phyloP scores from a whole-genome alignment of 169 alveolate species.

The Plasmodium vinckei region DNA sequence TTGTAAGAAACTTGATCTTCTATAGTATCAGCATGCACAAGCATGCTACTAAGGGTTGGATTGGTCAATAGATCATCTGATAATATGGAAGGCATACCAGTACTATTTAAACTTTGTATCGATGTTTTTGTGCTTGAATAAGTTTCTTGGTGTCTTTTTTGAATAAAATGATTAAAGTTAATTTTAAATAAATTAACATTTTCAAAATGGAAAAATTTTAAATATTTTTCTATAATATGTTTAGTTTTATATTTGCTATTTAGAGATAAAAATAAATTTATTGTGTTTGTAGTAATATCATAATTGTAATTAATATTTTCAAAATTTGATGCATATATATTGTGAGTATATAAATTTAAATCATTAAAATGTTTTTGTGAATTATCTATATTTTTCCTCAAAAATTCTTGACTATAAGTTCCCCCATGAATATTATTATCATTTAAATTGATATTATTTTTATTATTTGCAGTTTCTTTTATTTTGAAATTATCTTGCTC shows the following conservation, averaged over 20 bases:
- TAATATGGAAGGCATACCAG: not conserved
- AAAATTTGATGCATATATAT: constrained; percentile 26
- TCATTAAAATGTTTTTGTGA: constrained; percentile 46
- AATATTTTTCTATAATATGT: constrained; percentile 19
- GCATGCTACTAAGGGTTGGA: not conserved
- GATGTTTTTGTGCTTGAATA: not conserved
- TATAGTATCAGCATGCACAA: not conserved
- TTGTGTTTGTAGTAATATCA: constrained; percentile 23
- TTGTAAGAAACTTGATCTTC: not conserved
- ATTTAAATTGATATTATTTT: not conserved
- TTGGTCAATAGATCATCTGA: too few relatives aligned
- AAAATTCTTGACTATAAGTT: not conserved
- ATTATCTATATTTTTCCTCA: not conserved
- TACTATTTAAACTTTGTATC: not conserved
- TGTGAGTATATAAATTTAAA: constrained; percentile 35
- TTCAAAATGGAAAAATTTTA: constrained; percentile 6
- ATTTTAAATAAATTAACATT: constrained; percentile 50
- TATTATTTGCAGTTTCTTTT: not conserved
- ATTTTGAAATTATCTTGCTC: not conserved
- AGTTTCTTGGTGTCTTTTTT: not conserved
- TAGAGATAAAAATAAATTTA: constrained; percentile 24
- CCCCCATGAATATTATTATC: not conserved
- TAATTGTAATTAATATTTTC: constrained; percentile 49
- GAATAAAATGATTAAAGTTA: constrained; percentile 12
- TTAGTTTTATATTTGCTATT: constrained; percentile 5